These are phyloP conservation scores for Tolypocladium ovalisporum DNA, from an alignment of 2,329 filamentous ascomycete species.

Conservation along the genomic window DNA sequence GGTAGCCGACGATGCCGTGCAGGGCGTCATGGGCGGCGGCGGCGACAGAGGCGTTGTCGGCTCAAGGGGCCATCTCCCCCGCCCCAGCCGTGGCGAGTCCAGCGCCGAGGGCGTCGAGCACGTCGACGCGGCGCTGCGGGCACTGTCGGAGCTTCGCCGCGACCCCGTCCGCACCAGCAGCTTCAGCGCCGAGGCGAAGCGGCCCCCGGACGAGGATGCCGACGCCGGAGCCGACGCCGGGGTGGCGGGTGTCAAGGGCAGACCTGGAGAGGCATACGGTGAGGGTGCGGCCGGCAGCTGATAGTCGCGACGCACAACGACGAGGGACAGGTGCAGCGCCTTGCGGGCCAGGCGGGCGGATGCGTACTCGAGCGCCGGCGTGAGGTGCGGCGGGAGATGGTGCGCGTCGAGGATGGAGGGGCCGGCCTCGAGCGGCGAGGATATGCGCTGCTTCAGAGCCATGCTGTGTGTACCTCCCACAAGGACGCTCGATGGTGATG, in stretches of 20 bases:
- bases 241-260: constrained; percentile 4
- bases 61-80: constrained; percentile 15
- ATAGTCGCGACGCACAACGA: constrained; percentile 45
- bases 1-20: constrained; percentile 27
- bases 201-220: constrained; percentile 10
- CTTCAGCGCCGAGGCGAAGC: constrained; percentile 21
- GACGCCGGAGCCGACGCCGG: constrained; percentile 14
- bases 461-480: too few species aligned
- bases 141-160: constrained; percentile 8
- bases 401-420: constrained; percentile 46
- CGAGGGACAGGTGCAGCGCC: constrained; percentile 43
- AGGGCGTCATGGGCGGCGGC: constrained; percentile 37
- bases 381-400: constrained; percentile 44
- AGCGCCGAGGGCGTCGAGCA: background rate
- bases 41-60: constrained; percentile 28
- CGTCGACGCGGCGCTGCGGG: constrained; percentile 1
- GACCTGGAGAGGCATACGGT: constrained; percentile 8
- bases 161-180: constrained; percentile 18
- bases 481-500: background rate
- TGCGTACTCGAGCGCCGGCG: constrained; percentile 45
- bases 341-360: constrained; percentile 46
- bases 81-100: background rate
- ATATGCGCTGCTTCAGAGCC: constrained; percentile 46
- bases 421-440: constrained; percentile 52
- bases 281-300: constrained; percentile 33